phyloP scores from a whole-genome alignment of 495 filamentous ascomycete species.

The Cryomyces antarcticus region DNA sequence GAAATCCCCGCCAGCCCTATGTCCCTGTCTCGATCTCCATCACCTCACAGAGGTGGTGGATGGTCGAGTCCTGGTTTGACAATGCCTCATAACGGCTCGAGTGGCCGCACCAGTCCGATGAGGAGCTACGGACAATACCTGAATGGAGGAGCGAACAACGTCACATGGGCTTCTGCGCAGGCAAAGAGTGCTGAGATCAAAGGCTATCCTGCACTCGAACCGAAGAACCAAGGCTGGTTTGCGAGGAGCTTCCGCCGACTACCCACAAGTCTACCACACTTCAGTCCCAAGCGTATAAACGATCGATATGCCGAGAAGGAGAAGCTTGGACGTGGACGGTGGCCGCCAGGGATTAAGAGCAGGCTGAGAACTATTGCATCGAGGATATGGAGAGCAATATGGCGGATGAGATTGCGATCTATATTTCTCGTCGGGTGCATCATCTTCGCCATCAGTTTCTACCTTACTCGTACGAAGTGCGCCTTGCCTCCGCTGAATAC shows the following conservation, averaged over 20 bases:
- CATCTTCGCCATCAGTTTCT: constrained; percentile 42
- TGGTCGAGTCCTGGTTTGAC: constrained; percentile 74
- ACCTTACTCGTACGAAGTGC: constrained; percentile 39
- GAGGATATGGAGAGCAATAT: constrained; percentile 21
- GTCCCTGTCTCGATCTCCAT: constrained; percentile 72
- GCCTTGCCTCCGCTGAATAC: constrained; percentile 6
- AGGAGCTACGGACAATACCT: constrained; percentile 20
- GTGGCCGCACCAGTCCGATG: constrained; percentile 47
- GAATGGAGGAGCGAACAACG: constrained; percentile 28
- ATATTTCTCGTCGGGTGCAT: constrained; percentile 38
- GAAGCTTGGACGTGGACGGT: constrained; percentile 36
- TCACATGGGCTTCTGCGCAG: constrained; percentile 65
- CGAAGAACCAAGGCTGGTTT: constrained; percentile 64
- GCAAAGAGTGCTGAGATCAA: constrained; percentile 57
- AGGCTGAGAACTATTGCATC: constrained; percentile 14
- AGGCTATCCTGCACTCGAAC: constrained; percentile 64
- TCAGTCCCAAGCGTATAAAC: constrained; percentile 21
- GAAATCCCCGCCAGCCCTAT: constrained; percentile 21
- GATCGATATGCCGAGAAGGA: constrained; percentile 51
- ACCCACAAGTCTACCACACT: constrained; percentile 54
- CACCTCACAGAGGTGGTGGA: constrained; percentile 57
- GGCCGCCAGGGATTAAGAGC: constrained; percentile 17
- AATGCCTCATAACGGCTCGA: constrained; percentile 31
- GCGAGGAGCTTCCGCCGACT: constrained; percentile 54
- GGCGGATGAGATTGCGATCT: constrained; percentile 37